These are phyloP conservation scores for Glarea lozoyensis DNA, from an alignment of 495 filamentous ascomycete species.

Conservation along the genomic window DNA sequence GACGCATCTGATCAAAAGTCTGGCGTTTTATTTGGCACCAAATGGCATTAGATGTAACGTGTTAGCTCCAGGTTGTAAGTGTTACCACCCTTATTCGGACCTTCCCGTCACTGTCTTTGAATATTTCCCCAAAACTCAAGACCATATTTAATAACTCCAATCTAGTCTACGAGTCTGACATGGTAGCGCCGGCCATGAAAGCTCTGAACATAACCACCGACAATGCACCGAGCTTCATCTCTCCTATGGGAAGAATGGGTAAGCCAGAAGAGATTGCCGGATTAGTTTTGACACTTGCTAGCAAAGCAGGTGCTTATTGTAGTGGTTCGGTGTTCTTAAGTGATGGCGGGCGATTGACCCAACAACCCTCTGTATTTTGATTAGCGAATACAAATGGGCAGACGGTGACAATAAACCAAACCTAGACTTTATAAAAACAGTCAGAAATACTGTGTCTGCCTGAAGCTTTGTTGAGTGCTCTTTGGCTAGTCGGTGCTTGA, in stretches of 20 bases:
- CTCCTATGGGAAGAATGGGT: conserved; percentile 42
- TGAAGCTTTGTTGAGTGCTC: too few species aligned
- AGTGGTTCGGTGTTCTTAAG: conserved; percentile 44
- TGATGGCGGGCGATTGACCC: conserved; percentile 46
- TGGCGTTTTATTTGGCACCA: conserved; percentile 39
- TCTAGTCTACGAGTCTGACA: not conserved
- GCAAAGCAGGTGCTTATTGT: conserved; percentile 46
- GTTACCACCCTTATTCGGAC: not conserved
- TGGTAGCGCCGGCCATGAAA: not conserved
- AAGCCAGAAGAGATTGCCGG: conserved; percentile 52
- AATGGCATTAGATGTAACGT: conserved; percentile 55
- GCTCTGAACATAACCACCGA: not conserved
- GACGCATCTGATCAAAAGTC: conserved; percentile 54
- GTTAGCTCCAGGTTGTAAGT: conserved; percentile 54
- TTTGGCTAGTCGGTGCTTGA: too few species aligned
- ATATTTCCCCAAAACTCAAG: not conserved
- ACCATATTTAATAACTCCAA: not conserved
- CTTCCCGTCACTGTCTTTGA: conserved; percentile 27
- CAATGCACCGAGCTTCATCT: conserved; percentile 18
- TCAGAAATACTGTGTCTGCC: not conserved
- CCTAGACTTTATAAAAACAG: not conserved
- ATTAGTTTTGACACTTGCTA: conserved; percentile 48
- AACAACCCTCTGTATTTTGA: not conserved
- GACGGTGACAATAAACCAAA: not conserved
- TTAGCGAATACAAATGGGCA: not conserved